Percentiles rank a stretch among this genome's conserved stretches.
phyloP scores from a whole-genome alignment of 148 eudicot species.

The Vaccinium myrtillus region DNA sequence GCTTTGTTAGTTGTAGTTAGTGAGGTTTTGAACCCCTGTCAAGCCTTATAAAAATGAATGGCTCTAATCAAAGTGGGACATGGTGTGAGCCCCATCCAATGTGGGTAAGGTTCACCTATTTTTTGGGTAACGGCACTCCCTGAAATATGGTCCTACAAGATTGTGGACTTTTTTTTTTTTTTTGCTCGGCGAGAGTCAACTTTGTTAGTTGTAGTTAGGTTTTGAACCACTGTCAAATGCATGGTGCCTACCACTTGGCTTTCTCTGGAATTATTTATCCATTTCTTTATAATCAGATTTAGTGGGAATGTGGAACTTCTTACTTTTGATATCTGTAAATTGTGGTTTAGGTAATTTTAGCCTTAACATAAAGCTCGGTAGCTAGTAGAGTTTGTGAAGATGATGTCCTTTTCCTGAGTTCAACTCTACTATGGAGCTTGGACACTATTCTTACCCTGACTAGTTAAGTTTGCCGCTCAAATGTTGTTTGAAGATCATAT shows the following conservation, averaged over 20 bases:
- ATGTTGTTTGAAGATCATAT: not conserved
- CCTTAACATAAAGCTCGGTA: not conserved
- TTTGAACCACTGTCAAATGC: no score
- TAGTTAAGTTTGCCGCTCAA: slow-evolving; percentile 4
- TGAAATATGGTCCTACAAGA: not conserved
- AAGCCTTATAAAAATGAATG: not conserved
- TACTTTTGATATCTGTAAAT: not conserved
- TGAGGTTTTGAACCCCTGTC: no score
- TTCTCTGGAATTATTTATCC: not conserved
- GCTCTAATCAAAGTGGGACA: not conserved
- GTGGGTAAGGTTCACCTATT: not conserved
- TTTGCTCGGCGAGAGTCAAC: no score
- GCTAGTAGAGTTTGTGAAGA: not conserved
- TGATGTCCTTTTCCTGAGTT: not conserved
- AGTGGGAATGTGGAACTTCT: not conserved
- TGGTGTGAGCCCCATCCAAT: not conserved
- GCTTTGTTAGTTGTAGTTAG: no score
- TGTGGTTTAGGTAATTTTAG: not conserved
- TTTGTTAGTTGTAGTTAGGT: no score
- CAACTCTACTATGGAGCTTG: not conserved
- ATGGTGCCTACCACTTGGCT: no score
- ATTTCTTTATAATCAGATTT: not conserved
- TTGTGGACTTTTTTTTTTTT: not conserved
- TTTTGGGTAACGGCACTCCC: not conserved
- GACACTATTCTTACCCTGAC: not conserved